Percentiles rank a stretch among this genome's conserved stretches.
These are phyloP conservation scores for Thymus quinquecostatus DNA, from an alignment of 257 asterid genomes.

Conservation along the genomic window DNA sequence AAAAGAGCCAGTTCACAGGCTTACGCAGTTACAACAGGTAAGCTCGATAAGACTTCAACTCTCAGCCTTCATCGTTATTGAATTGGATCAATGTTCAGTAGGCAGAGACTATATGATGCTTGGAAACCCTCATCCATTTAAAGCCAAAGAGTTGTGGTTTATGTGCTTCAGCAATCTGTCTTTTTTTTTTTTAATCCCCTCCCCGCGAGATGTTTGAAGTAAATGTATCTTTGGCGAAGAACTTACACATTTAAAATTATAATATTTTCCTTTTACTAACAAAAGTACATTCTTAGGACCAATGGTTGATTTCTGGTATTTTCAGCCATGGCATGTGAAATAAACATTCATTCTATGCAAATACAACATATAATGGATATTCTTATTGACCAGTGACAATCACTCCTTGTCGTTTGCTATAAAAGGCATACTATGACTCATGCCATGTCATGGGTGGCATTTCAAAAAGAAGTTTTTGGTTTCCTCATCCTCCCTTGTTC, in stretches of 20 bases:
- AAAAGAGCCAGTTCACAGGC: conserved; percentile 53
- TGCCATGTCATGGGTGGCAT: neutral
- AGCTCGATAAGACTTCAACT: conserved; percentile 18
- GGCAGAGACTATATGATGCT: neutral
- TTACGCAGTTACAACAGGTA: conserved; percentile 71
- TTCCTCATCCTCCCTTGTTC: neutral
- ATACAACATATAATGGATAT: neutral
- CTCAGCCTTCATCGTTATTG: conserved; percentile 6
- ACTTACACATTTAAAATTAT: neutral
- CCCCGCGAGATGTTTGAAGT: conserved; percentile 5
- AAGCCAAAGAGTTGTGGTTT: neutral
- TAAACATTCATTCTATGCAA: neutral
- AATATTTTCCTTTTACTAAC: neutral
- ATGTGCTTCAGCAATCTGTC: too few relatives aligned
- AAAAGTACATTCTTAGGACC: neutral
- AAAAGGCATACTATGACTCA: neutral
- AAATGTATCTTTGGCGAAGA: neutral
- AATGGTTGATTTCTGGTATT: neutral
- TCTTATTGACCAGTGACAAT: too few relatives aligned
- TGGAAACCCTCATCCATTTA: conserved; percentile 3
- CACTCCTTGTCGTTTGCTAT: neutral
- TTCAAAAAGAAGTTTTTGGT: neutral
- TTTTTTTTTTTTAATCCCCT: too few relatives aligned
- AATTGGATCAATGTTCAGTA: neutral
- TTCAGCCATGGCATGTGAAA: neutral